phyloP scores from a whole-genome alignment of 2,329 filamentous ascomycete species.

The Ophiosphaerella narmari region DNA sequence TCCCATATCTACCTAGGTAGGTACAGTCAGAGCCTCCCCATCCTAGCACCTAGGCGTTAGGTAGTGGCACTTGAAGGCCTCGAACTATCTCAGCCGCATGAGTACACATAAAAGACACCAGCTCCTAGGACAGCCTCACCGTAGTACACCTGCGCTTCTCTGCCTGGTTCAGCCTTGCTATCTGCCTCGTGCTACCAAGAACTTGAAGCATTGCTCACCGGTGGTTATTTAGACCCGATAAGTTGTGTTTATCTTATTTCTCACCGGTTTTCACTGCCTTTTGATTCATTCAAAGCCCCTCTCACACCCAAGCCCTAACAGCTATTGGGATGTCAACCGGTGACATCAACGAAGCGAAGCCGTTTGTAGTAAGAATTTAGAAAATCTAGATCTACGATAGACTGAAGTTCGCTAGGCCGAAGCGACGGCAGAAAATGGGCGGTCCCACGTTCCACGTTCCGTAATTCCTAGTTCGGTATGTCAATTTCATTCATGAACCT shows the following conservation, averaged over 20 bases:
- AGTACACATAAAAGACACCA: too few relatives aligned
- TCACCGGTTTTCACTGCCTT: not conserved
- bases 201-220: not conserved
- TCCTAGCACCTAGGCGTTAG: too few relatives aligned
- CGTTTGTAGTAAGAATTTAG: not conserved
- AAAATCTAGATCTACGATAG: not conserved
- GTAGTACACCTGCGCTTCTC: not conserved
- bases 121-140: not conserved
- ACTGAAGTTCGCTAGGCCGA: not conserved
- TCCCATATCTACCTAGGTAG: too few relatives aligned
- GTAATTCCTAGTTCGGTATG: not conserved
- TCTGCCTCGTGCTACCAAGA: not conserved
- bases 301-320: too few relatives aligned
- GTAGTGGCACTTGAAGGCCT: too few relatives aligned
- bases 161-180: not conserved
- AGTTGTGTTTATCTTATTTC: not conserved
- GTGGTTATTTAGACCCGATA: too few relatives aligned
- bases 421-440: too few relatives aligned
- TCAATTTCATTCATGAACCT: not conserved
- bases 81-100: too few relatives aligned
- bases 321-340: not conserved
- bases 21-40: too few relatives aligned
- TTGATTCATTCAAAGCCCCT: too few relatives aligned
- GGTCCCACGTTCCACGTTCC: not conserved
- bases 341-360: not conserved